Conservation (phyloP, 495 filamentous ascomycete genomes). For the Penicillium parvum region DNA sequence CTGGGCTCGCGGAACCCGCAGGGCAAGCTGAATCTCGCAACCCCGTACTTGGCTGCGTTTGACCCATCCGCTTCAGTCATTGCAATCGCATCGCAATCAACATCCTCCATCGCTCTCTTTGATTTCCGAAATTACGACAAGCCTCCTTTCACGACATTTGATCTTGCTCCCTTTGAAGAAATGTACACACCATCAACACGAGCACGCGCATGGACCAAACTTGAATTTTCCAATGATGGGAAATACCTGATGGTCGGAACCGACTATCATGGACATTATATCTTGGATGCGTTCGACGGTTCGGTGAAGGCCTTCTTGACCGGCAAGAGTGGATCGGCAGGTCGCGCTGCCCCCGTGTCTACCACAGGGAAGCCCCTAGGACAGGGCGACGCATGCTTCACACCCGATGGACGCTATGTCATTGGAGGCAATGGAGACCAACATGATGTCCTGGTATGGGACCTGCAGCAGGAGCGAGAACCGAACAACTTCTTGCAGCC, state of each 20-base stretch:
- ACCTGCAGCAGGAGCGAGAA: slow-evolving; percentile 55
- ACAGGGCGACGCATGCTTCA: slow-evolving; percentile 82
- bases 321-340: slow-evolving; percentile 40
- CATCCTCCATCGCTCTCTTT: slow-evolving; percentile 77
- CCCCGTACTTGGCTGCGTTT: slow-evolving; percentile 78
- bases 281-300: slow-evolving; percentile 88
- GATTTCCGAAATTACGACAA: slow-evolving; percentile 92
- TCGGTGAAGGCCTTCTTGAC: slow-evolving; percentile 60
- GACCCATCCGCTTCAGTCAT: slow-evolving; percentile 88
- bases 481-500: slow-evolving; percentile 58
- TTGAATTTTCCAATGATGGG: slow-evolving; percentile 94
- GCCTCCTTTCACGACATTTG: slow-evolving; percentile 80
- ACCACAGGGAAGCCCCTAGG: slow-evolving; percentile 46
- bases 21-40: slow-evolving; percentile 70
- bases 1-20: slow-evolving; percentile 65
- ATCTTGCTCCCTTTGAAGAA: slow-evolving; percentile 59
- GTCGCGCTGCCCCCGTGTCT: slow-evolving; percentile 44
- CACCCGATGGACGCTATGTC: slow-evolving; percentile 81
- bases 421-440: slow-evolving; percentile 69
- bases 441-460: slow-evolving; percentile 76
- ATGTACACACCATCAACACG: slow-evolving; percentile 47
- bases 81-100: slow-evolving; percentile 77
- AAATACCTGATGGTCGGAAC: slow-evolving; percentile 80
- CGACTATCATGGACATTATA: slow-evolving; percentile 72
- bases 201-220: slow-evolving; percentile 67